Evolutionary conservation across 2,329 filamentous ascomycete species (phyloP).

Genomic region (Arthrobotrys conoides): DNA sequence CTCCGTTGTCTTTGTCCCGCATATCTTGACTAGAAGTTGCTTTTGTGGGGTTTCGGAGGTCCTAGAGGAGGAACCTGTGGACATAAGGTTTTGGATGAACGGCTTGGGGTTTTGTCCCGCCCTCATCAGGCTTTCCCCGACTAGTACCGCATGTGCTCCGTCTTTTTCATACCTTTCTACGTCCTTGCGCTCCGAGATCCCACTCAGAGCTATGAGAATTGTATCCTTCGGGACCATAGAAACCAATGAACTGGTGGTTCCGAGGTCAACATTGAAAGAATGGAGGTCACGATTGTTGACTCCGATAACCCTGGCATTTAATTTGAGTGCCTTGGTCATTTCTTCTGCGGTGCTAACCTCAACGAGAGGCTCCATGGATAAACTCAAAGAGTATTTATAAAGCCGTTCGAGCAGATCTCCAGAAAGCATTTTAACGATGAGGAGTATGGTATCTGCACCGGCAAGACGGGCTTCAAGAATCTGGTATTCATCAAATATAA

Average conservation of each 20-base stretch:
- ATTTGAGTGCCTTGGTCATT: constrained; percentile 86
- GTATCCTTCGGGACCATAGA: constrained; percentile 87
- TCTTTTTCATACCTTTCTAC: constrained; percentile 89
- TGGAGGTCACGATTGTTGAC: constrained; percentile 98
- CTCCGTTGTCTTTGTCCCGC: constrained; percentile 86
- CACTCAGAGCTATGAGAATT: constrained; percentile 92
- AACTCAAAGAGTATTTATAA: constrained; percentile 87
- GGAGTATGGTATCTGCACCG: constrained; percentile 91
- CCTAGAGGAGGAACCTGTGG: constrained; percentile 68
- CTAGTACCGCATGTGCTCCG: constrained; percentile 91
- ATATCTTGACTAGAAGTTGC: constrained; percentile 88
- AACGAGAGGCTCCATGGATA: constrained; percentile 97
- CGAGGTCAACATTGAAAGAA: constrained; percentile 95
- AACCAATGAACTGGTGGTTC: constrained; percentile 89
- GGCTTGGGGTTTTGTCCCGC: constrained; percentile 80
- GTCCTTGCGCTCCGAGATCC: constrained; percentile 89
- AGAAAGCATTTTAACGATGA: constrained; percentile 99
- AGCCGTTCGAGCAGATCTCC: constrained; percentile 79
- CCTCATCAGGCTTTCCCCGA: constrained; percentile 96
- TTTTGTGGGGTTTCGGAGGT: constrained; percentile 61
- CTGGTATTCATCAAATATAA: constrained; percentile 98
- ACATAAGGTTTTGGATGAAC: constrained; percentile 88
- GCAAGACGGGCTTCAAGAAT: constrained; percentile 94
- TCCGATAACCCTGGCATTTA: constrained; percentile 92
- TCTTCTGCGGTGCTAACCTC: constrained; percentile 96